Evolutionary conservation across 306 rosid genomes (phyloP).

Genomic region (Rubus idaeus): DNA sequence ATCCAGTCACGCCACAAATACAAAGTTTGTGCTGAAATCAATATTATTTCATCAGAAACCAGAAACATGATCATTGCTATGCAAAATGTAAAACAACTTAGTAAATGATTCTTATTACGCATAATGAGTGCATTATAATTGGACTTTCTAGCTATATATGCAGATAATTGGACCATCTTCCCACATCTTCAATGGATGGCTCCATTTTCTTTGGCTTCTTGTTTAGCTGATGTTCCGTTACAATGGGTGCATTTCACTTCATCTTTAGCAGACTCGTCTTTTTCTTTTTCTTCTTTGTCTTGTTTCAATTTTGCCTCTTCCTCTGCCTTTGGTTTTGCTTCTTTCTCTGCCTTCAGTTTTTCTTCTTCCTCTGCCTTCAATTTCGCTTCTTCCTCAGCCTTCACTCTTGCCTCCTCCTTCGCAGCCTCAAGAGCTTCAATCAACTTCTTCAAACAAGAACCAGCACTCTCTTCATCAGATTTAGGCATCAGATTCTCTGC

Average conservation of each 20-base stretch:
- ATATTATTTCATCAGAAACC: too few relatives aligned
- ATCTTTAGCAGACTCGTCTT: background rate
- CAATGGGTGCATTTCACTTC: conserved; percentile 12
- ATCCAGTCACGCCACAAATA: too few relatives aligned
- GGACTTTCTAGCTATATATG: too few relatives aligned
- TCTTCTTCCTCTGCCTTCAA: conserved; percentile 18
- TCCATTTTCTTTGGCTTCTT: conserved; percentile 6
- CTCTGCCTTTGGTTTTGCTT: conserved; percentile 6
- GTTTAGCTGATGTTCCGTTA: conserved; percentile 7
- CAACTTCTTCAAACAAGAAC: conserved; percentile 40
- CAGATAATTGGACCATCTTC: background rate
- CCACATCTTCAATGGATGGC: background rate
- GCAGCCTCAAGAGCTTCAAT: conserved; percentile 44
- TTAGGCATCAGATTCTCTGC: conserved; percentile 66
- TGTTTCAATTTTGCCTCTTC: background rate
- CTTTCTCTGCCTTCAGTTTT: conserved; percentile 9
- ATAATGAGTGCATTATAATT: too few relatives aligned
- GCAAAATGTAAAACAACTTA: background rate
- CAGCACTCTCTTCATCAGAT: conserved; percentile 34
- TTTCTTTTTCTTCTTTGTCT: background rate
- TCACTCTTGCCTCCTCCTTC: conserved; percentile 40
- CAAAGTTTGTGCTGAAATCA: too few relatives aligned
- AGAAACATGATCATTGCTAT: background rate
- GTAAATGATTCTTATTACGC: background rate
- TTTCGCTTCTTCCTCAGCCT: conserved; percentile 26